Base-by-base conservation (phyloP, 495 filamentous ascomycete genomes). In the Hypoxylon cercidicola region DNA sequence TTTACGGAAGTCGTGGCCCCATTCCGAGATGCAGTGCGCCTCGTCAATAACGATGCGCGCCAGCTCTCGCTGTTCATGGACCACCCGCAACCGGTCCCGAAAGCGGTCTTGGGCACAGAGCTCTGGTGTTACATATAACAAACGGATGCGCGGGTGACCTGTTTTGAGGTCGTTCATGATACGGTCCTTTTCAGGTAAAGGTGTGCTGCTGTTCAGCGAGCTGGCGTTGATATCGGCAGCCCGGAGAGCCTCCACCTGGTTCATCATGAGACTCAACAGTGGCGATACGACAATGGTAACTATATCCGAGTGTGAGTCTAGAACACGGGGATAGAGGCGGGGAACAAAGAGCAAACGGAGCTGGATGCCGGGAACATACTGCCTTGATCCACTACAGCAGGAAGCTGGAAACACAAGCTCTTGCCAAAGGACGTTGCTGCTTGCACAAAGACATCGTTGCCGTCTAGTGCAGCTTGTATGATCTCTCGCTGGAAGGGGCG, bases 361-460 rank as follows among this genome's bases (percentile, higher is more conserved):
- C 18, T 37, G 34, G 21, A 64, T 40, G 12, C 8, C 12, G 23
- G 12, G 10, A n/a, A 60, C 54, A 80, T 77, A 93, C 90, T 91
- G 54, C 93, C 93, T 80, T 87, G 87, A 62, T 91, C 89, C 18
- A 96, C 87, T 28, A 98, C 86, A 4, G 94, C 93, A 3, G 94
- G 94, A 2, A 98, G 81, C 68, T 98, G 94, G 67, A 94, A 98
- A 76, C 94, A 97, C 19, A 98, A 73, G 71, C 92, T 96, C 75
- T 98, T 98, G 12, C 94, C 94, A 71, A 96, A 97, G 0, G 92
- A 95, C 3, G 94, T 98, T n/a, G 93, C 93, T 32, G 94, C 94
- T 74, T 97, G 94, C 1, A 98, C 83, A 71, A 96, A 97, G 21
- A 98, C 89, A 89, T 98, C 94, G 43, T 94, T 81, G 15, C 91